A percentile compares a stretch with the other conserved stretches of the same genome.
These are phyloP conservation scores for Solanum acaule DNA, from an alignment of 257 asterid genomes.

Conservation along the genomic window DNA sequence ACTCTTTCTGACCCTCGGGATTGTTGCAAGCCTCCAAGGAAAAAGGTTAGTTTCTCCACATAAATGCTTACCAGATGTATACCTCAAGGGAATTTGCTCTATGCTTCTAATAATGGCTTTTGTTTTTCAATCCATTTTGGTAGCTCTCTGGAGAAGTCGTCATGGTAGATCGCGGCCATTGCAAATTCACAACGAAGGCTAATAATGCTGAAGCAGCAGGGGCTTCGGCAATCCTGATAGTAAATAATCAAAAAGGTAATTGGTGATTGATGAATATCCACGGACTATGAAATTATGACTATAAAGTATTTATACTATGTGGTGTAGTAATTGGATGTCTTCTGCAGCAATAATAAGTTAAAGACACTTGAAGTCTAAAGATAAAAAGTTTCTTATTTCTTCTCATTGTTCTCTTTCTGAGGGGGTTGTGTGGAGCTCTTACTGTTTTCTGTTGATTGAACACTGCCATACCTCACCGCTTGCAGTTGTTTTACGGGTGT, in stretches of 20 bases:
- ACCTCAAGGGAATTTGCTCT: neutral
- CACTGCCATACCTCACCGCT: neutral
- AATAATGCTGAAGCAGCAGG: conserved; percentile 84
- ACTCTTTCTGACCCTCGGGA: conserved; percentile 63
- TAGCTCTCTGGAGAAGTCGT: conserved; percentile 69
- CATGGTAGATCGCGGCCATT: conserved; percentile 80
- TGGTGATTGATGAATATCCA: neutral
- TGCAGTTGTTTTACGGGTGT: neutral
- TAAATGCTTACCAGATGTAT: neutral
- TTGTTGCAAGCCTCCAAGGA: conserved; percentile 50
- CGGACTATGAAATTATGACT: neutral
- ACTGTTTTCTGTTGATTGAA: neutral
- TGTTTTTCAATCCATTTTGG: conserved; percentile 1
- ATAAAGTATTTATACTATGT: neutral
- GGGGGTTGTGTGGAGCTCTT: neutral
- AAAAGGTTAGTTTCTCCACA: conserved; percentile 31
- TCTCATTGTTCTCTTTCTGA: neutral
- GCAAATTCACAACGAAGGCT: conserved; percentile 80
- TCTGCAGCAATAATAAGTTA: neutral
- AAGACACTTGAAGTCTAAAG: neutral
- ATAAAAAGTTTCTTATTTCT: neutral
- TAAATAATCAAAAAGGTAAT: conserved; percentile 80
- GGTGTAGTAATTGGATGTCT: neutral
- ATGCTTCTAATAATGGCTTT: neutral
- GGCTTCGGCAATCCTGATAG: conserved; percentile 82